Base-by-base conservation (phyloP, 129 eudicot species). In the Lactuca sativa region DNA sequence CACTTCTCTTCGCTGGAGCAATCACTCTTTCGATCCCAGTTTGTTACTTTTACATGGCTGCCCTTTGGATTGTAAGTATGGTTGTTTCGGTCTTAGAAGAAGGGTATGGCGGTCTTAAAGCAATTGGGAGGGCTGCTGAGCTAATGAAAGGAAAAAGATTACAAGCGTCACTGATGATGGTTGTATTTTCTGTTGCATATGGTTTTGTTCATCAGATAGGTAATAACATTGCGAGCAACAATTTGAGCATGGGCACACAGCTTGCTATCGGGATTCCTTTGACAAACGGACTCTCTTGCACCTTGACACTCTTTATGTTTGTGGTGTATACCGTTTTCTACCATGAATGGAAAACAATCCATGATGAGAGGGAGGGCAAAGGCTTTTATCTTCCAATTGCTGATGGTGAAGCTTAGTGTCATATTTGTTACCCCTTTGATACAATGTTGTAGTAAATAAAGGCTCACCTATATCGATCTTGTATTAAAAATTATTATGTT, bases 81-180 rank as follows among this genome's bases (percentile, higher is more conserved):
- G 73, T 77, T 32, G 78, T 81, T 66, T 76, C 85, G 0, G 68
- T 81, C 15, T 12, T 76, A n/a, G 85, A 76, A 66, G 73, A 67
- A 0, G 67, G 69, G 13, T 8, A 12, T 4, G 36, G 51, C 16
- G 85, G 85, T 3, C 44, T 72, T 65, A 77, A 72, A 14, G 73
- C 85, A 1, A 72, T 81, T 31, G 79, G 55, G 4, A 77, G 73
- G 70, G 85, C 85, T 7, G 17, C 53, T 6, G 79, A 76, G 60
- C 55, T 81, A 38, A 72, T 72, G 55, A 72, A 76, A 62, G 82
- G 82, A 9, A 81, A 67, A 48, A 56, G 34, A 38, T 15, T 72
- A n/a, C 58, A 72, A 54, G 81, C 85, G 12, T 76, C 59, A 1
- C 41, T 75, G 5, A 58, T 76, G 64, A 76, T 70, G 75, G 48